Evolutionary conservation across 108 stramenopile species (phyloP).

Genomic region (Nitzschia putrida): DNA sequence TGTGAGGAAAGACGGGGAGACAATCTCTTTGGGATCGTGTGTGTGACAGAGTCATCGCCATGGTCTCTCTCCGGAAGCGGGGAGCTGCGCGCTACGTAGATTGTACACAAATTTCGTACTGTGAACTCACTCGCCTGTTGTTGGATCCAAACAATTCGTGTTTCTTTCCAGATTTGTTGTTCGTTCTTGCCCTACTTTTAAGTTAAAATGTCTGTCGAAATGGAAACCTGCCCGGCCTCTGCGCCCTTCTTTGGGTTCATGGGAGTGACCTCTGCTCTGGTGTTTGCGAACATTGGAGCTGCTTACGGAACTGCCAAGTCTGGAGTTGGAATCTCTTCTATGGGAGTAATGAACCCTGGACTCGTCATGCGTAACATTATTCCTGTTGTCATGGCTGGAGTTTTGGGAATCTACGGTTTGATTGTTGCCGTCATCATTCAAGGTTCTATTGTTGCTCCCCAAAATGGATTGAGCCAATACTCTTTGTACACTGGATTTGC

Average conservation of each 20-base stretch:
- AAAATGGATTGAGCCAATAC: conserved; percentile 81
- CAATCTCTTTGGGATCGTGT: no score
- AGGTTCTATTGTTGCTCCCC: conserved; percentile 79
- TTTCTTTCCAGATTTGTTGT: not conserved
- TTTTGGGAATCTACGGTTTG: conserved; percentile 99
- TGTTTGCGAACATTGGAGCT: conserved; percentile 96
- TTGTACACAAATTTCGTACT: conserved; percentile 1
- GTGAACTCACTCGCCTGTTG: not conserved
- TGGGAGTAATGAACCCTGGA: conserved; percentile 99
- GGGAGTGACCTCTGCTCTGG: conserved; percentile 85
- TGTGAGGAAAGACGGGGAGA: no score
- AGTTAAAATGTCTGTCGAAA: conserved; percentile 45
- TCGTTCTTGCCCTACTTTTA: not conserved
- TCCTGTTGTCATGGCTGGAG: conserved; percentile 99
- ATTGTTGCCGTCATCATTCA: conserved; percentile 98
- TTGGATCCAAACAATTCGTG: not conserved
- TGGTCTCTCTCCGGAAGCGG: no score
- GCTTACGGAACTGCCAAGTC: conserved; percentile 99
- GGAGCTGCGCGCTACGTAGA: not conserved
- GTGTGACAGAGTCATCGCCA: no score
- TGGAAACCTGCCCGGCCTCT: conserved; percentile 90
- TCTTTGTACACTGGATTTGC: conserved; percentile 94
- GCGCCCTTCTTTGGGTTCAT: conserved; percentile 92
- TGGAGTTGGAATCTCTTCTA: conserved; percentile 97
- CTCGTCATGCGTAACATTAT: conserved; percentile 99